phyloP scores from a whole-genome alignment of 2,329 filamentous ascomycete genomes.

The Penicillium hesseltinei region DNA sequence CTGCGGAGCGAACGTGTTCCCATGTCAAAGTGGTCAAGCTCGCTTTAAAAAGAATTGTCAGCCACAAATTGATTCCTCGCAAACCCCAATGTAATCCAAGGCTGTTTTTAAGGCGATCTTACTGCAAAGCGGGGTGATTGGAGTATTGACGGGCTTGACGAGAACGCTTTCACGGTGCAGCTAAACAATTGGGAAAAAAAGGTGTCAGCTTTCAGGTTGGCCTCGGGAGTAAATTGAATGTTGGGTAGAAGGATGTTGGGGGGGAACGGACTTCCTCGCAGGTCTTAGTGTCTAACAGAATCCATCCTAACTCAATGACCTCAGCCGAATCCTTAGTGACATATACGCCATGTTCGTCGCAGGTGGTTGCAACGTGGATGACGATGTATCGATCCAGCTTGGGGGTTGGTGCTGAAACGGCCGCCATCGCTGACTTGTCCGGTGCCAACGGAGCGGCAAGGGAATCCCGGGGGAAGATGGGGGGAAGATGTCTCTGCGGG shows the following conservation, averaged over 20 bases:
- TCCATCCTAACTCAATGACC: slow-evolving; percentile 99
- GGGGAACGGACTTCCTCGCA: slow-evolving; percentile 76
- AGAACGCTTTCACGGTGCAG: slow-evolving; percentile 93
- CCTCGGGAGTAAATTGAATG: slow-evolving; percentile 3
- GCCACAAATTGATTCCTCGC: slow-evolving; percentile 23
- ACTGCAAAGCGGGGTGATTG: slow-evolving; percentile 98
- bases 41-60: slow-evolving; percentile 55
- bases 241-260: slow-evolving; percentile 14
- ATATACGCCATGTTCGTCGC: slow-evolving; percentile 98
- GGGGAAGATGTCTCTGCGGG: slow-evolving; percentile 28
- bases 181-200: slow-evolving; percentile 49
- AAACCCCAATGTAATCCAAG: slow-evolving; percentile 4
- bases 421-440: slow-evolving; percentile 41
- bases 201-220: slow-evolving; percentile 26
- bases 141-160: slow-evolving; percentile 97
- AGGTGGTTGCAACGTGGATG: slow-evolving; percentile 97
- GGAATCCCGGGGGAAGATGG: slow-evolving; percentile 20
- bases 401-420: slow-evolving; percentile 55
- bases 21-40: slow-evolving; percentile 96
- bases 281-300: slow-evolving; percentile 84
- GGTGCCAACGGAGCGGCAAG: slow-evolving; percentile 31
- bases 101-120: slow-evolving; percentile 55
- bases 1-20: slow-evolving; percentile 97
- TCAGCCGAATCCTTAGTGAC: slow-evolving; percentile 99
- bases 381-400: slow-evolving; percentile 95